Evolutionary conservation across 495 filamentous ascomycete species (phyloP).

Genomic region (Geoglossum glabrum): DNA sequence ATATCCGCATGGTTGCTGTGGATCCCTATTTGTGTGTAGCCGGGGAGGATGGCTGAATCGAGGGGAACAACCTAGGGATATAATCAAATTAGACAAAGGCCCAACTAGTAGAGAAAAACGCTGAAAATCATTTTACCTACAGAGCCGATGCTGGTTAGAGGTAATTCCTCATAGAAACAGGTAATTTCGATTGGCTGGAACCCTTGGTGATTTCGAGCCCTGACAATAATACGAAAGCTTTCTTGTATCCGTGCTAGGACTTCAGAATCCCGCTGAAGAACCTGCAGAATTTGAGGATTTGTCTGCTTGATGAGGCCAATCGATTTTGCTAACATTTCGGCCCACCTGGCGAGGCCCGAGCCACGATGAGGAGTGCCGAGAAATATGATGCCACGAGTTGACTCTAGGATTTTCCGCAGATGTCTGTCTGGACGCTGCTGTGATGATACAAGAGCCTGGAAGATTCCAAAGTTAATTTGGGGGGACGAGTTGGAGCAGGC

Average conservation of each 20-base stretch:
- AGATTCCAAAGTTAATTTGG: too few species aligned
- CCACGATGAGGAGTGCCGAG: slow-evolving; percentile 77
- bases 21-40: background rate
- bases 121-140: slow-evolving; percentile 4
- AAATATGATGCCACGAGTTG: slow-evolving; percentile 69
- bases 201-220: background rate
- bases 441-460: slow-evolving; percentile 38
- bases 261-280: slow-evolving; percentile 11
- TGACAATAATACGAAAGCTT: slow-evolving; percentile 18
- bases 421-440: slow-evolving; percentile 36
- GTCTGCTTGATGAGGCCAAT: slow-evolving; percentile 8
- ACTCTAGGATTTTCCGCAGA: slow-evolving; percentile 56
- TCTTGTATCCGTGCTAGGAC: slow-evolving; percentile 21
- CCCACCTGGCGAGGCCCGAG: slow-evolving; percentile 23
- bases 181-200: slow-evolving; percentile 14
- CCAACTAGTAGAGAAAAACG: too few species aligned
- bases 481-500: too few species aligned
- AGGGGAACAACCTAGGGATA: too few species aligned
- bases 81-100: too few species aligned
- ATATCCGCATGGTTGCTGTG: background rate
- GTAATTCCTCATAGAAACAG: slow-evolving; percentile 17
- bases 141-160: slow-evolving; percentile 8
- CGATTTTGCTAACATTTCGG: slow-evolving; percentile 24
- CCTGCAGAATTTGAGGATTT: slow-evolving; percentile 5
- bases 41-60: background rate